Conservation (phyloP, 352 stramenopile genomes). For the Globisporangium sylvaticum region DNA sequence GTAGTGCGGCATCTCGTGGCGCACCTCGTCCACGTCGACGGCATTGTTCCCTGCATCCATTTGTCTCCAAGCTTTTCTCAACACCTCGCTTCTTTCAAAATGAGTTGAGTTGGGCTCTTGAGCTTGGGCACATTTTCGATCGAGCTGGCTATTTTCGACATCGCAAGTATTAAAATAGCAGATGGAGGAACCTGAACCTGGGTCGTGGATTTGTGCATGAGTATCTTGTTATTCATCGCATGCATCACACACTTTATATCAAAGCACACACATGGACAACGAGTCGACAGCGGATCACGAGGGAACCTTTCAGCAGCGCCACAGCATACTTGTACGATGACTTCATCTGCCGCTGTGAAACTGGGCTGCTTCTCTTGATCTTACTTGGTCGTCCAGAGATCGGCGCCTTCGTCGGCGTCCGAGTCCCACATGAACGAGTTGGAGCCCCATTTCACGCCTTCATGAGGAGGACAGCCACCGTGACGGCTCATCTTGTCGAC, state of each 20-base stretch:
- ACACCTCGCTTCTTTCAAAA: background rate
- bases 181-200: background rate
- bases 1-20: conserved; percentile 48
- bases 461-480: conserved; percentile 77
- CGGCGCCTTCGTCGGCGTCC: conserved; percentile 71
- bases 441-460: conserved; percentile 82
- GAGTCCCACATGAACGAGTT: conserved; percentile 89
- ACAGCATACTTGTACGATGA: background rate
- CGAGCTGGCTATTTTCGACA: background rate
- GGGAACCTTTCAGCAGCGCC: background rate
- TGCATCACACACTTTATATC: conserved; percentile 5
- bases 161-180: conserved; percentile 1
- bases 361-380: background rate
- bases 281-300: background rate
- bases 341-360: background rate
- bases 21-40: background rate
- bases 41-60: conserved; percentile 16
- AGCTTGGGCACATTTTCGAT: background rate
- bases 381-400: conserved; percentile 81
- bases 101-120: background rate
- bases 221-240: conserved; percentile 5
- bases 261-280: conserved; percentile 6
- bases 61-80: background rate
- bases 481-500: conserved; percentile 76
- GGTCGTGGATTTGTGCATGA: background rate